phyloP scores from a whole-genome alignment of 768 basidiomycete genomes.

The Lentinus tigrinus region DNA sequence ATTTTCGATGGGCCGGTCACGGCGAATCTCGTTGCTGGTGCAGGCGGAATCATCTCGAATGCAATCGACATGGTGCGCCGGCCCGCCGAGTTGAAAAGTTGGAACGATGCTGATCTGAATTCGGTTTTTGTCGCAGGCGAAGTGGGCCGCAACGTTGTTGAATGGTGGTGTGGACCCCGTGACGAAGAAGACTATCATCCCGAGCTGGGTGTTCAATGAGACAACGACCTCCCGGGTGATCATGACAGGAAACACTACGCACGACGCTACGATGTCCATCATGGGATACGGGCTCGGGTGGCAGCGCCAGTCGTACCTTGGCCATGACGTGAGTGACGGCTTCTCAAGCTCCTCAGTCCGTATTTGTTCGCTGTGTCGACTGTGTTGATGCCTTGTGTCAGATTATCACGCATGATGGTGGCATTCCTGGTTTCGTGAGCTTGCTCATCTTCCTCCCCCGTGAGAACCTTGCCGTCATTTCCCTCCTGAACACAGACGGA shows the following conservation, averaged over 20 bases:
- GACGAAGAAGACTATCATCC: constrained; percentile 34
- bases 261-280: constrained; percentile 25
- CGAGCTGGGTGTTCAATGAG: constrained; percentile 28
- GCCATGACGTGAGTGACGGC: constrained; percentile 35
- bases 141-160: constrained; percentile 39
- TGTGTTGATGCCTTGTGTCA: constrained; percentile 4
- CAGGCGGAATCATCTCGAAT: constrained; percentile 45
- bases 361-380: neutral
- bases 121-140: constrained; percentile 26
- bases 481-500: constrained; percentile 22
- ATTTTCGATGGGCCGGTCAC: constrained; percentile 24
- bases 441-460: constrained; percentile 33
- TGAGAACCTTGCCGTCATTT: constrained; percentile 35
- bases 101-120: neutral
- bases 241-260: constrained; percentile 5
- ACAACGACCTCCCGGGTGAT: constrained; percentile 34
- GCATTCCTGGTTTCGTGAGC: constrained; percentile 34
- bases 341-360: neutral
- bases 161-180: constrained; percentile 31
- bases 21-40: constrained; percentile 31
- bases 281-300: constrained; percentile 44
- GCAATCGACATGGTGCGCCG: constrained; percentile 40
- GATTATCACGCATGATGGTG: constrained; percentile 36
- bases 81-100: no score
- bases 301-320: constrained; percentile 37